Evolutionary conservation across 1,284 basidiomycete species (phyloP).

Genomic region (Spongiforma sp.): DNA sequence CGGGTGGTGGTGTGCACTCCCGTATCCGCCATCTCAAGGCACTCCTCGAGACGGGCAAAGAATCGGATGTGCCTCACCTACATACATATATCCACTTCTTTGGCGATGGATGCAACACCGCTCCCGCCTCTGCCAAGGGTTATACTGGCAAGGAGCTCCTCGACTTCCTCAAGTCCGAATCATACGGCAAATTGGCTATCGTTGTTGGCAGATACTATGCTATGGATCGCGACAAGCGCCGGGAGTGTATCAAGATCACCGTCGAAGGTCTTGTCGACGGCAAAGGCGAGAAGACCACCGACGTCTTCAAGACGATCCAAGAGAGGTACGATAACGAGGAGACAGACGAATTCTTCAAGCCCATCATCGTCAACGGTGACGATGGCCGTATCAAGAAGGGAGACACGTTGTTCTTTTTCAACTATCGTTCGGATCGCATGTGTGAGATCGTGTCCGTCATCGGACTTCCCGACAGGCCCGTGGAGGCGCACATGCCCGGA

Average conservation of each 20-base stretch:
- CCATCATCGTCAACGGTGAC: conserved; percentile 84
- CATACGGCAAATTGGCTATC: conserved; percentile 78
- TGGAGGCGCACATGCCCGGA: conserved; percentile 69
- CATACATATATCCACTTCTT: conserved; percentile 92
- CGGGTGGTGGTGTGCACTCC: conserved; percentile 95
- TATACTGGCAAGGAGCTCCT: conserved; percentile 81
- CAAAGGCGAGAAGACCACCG: conserved; percentile 67
- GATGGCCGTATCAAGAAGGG: conserved; percentile 79
- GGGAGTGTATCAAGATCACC: conserved; percentile 90
- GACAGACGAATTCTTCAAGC: conserved; percentile 94
- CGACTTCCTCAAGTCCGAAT: conserved; percentile 78
- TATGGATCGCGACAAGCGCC: conserved; percentile 95
- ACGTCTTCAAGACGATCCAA: conserved; percentile 71
- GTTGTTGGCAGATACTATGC: conserved; percentile 91
- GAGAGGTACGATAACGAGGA: conserved; percentile 79
- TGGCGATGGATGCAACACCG: conserved; percentile 90
- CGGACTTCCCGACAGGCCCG: conserved; percentile 81
- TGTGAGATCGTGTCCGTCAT: conserved; percentile 85
- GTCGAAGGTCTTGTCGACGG: conserved; percentile 83
- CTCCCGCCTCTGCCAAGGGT: conserved; percentile 74
- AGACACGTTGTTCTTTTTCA: conserved; percentile 93
- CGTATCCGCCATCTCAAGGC: conserved; percentile 89
- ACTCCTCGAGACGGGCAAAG: conserved; percentile 87
- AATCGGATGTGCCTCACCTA: conserved; percentile 79
- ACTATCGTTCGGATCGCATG: conserved; percentile 95